These are phyloP conservation scores for Xylaria intraflava DNA, from an alignment of 495 filamentous ascomycete species.

Conservation along the genomic window DNA sequence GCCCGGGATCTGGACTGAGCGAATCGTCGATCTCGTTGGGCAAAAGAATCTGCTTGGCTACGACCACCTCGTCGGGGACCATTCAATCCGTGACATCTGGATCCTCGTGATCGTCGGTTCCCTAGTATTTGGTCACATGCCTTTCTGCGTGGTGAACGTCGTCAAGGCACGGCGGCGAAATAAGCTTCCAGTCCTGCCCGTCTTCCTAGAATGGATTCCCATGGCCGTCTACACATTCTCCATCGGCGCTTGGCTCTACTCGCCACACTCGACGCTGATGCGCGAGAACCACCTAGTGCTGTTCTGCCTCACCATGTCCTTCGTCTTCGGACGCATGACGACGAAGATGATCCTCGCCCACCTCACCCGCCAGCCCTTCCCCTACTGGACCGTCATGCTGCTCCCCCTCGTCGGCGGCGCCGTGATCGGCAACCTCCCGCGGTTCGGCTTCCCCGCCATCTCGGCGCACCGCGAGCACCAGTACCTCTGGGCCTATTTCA, in stretches of 20 bases:
- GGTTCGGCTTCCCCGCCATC: conserved; percentile 58
- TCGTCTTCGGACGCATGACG: conserved; percentile 99
- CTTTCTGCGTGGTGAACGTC: conserved; percentile 75
- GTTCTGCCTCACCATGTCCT: conserved; percentile 88
- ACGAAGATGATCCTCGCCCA: conserved; percentile 99
- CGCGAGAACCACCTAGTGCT: conserved; percentile 78
- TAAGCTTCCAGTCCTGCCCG: conserved; percentile 68
- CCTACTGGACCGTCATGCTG: conserved; percentile 90
- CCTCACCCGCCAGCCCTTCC: conserved; percentile 86
- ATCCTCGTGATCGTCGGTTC: conserved; percentile 64
- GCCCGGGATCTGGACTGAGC: conserved; percentile 77
- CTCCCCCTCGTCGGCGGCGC: conserved; percentile 79
- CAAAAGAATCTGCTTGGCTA: conserved; percentile 45
- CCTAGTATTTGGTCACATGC: conserved; percentile 76
- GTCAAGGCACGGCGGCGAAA: conserved; percentile 63
- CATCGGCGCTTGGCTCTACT: conserved; percentile 78
- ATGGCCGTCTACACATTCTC: conserved; percentile 72
- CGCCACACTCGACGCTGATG: conserved; percentile 73
- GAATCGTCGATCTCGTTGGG: conserved; percentile 58
- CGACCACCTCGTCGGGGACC: conserved; percentile 52
- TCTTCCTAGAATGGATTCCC: conserved; percentile 92
- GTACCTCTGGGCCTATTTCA: conserved; percentile 77
- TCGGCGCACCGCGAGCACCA: conserved; percentile 60
- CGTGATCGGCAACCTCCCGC: conserved; percentile 73
- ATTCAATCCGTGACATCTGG: conserved; percentile 81